Base-by-base conservation (phyloP, 2,329 filamentous ascomycete genomes). In the Sphaerulina vaccinii region DNA sequence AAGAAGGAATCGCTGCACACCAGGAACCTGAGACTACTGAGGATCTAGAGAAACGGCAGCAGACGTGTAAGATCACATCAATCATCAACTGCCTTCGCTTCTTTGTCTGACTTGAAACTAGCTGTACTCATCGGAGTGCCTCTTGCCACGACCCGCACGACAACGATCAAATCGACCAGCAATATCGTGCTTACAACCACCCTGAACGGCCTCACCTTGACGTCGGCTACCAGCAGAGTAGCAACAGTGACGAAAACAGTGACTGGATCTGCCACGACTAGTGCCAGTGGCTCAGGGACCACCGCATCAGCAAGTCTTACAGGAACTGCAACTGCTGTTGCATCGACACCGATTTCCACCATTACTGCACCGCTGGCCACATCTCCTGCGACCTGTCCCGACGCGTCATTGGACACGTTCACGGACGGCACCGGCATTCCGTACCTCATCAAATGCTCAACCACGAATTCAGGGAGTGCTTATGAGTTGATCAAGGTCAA, bases 361-460 rank as follows among this genome's bases (percentile, higher is more conserved):
- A 29, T 46, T 13, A 55, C 53, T 22, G 51, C 44, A 8, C 44
- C 53, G 2, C 43, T 49, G 7, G 24, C 51, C 2, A 54, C 55
- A 2, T 36, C 54, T 2, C 54, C 59, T 5, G 58, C 62, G 1
- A 55, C 55, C 1, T 67, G 65, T 45, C 65, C 65, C 0, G 52
- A 49, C 44, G 54, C 33, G 57, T 58, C 5, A 44, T 51, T 51
- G 22, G 41, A 48, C n/a, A 36, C 42, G 1, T 65, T 58, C 41
- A 55, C 52, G 9, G 65, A 67, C 48, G 51, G 49, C n/a, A 51
- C 53, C 11, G 55, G 59, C 5, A 58, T 65, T 7, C 36, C 53
- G 3, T 67, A 67, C 40, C 47, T 51, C n/a, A 62, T 67, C 23
- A 58, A 55, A 15, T 67, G 65, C 56, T 60, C 57, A 13, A 53